Evolutionary conservation across 2,329 filamentous ascomycete genomes (phyloP), one percentile per base, ranked within the genome.

Genomic region (Periglandula ipomoeae): DNA sequence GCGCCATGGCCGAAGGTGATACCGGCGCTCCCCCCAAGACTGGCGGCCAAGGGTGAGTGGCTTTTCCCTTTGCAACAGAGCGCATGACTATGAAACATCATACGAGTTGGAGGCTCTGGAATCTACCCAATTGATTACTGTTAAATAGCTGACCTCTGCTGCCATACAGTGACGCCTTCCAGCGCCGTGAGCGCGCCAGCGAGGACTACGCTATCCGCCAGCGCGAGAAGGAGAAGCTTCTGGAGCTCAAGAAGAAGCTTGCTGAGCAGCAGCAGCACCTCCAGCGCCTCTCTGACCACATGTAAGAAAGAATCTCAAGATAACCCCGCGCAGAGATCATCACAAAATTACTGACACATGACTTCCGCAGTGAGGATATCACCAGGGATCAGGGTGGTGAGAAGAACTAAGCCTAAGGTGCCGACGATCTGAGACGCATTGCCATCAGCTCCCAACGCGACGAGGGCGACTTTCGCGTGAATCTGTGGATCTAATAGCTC

Each of bases 221-320:
- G 73, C 87, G 89, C 65, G 93, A 97, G 79, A 81, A 82, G 72
- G 83, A 90, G 74, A 96, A 95, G 88, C 84, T 96, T 54, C 59
- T 78, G 46, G 79, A 80, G 65, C 82, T 95, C 60, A 84, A 80
- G 70, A 75, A 78, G 72, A 82, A 81, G 74, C 78, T 96, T 56
- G 62, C 69, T 54, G 82, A 87, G 69, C 89, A 95, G 74, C 81
- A 87, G 68, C 72, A 82, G 58, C 88, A 95, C 73, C 81, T 96
- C 56, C 76, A 91, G 64, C 84, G 90, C 66, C 81, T 96, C 54
- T 83, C 89, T 61, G 79, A 85, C 63, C 87, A 94, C 78, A 89
- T 95, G 88, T 52, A 11, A 50, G 50, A 93, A 71, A 64, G 84
- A 58, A 24, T 37, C 13, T 22, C 23, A 40, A 46, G 22, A 10